Evolutionary conservation across 768 basidiomycete species (phyloP).

Genomic region (Podaxis mareebaensis): DNA sequence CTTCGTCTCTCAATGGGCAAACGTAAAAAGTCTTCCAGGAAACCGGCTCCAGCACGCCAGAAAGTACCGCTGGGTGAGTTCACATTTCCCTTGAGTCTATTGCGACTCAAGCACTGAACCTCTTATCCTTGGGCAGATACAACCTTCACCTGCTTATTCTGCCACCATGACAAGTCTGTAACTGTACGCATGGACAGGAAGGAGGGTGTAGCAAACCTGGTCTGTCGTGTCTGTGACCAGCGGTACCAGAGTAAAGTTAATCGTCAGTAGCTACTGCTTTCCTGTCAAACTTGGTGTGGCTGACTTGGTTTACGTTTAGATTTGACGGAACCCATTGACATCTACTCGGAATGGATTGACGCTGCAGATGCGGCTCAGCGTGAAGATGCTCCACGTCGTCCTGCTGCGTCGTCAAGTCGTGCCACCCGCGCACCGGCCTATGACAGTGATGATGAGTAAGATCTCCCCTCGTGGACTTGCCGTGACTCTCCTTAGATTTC

Average conservation of each 20-base stretch:
- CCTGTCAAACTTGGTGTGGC: constrained; percentile 13
- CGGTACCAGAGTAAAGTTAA: constrained; percentile 86
- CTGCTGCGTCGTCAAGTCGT: constrained; percentile 60
- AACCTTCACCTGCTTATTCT: constrained; percentile 84
- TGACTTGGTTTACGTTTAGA: constrained; percentile 43
- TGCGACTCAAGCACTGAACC: neutral
- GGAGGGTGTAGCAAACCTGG: constrained; percentile 78
- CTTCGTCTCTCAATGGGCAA: constrained; percentile 65
- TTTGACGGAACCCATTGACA: constrained; percentile 84
- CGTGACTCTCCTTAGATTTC: constrained; percentile 5
- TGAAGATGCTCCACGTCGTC: constrained; percentile 59
- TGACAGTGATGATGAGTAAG: constrained; percentile 52
- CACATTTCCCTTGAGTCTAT: neutral
- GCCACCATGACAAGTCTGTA: constrained; percentile 88
- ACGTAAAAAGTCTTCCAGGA: constrained; percentile 87
- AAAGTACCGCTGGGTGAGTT: constrained; percentile 73
- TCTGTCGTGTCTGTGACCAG: constrained; percentile 85
- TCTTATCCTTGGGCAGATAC: constrained; percentile 52
- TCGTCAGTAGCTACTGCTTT: constrained; percentile 45
- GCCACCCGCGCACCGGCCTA: constrained; percentile 41
- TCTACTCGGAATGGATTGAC: constrained; percentile 92
- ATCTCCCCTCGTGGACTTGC: neutral
- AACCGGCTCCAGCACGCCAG: constrained; percentile 66
- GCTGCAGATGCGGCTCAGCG: constrained; percentile 82
- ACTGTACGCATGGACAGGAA: constrained; percentile 84